Evolutionary conservation across 768 basidiomycete species (phyloP).

Genomic region (Lepiota subincarnata): DNA sequence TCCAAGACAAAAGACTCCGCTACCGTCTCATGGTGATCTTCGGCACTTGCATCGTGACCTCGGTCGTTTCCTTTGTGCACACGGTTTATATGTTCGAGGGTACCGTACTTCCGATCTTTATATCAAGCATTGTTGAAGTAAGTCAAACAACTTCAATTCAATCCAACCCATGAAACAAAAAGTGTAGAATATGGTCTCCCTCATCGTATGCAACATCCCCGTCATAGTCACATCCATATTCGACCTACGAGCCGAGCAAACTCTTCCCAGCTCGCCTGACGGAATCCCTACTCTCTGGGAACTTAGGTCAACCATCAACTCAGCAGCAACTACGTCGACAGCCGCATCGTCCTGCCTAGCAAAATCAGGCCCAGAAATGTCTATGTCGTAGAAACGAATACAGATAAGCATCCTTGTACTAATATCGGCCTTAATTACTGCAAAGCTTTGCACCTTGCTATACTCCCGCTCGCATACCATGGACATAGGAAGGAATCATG

Average conservation of each 20-base stretch:
- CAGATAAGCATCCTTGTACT: too few relatives aligned
- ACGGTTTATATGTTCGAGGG: constrained; percentile 34
- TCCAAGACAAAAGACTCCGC: constrained; percentile 35
- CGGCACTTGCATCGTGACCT: constrained; percentile 49
- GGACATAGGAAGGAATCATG: too few relatives aligned
- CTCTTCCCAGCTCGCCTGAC: too few relatives aligned
- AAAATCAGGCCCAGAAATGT: too few relatives aligned
- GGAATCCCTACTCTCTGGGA: too few relatives aligned
- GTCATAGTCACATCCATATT: neutral
- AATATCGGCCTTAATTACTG: too few relatives aligned
- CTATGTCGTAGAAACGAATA: too few relatives aligned
- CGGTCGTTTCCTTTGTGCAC: constrained; percentile 41
- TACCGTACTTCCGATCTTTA: constrained; percentile 25
- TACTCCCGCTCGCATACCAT: too few relatives aligned
- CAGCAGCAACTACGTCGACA: too few relatives aligned
- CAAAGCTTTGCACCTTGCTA: too few relatives aligned
- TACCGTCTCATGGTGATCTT: constrained; percentile 45
- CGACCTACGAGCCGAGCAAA: neutral
- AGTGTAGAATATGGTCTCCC: neutral
- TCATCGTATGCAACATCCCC: constrained; percentile 7
- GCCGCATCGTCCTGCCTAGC: too few relatives aligned
- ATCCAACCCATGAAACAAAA: neutral
- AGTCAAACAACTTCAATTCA: neutral
- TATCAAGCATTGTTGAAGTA: constrained; percentile 43
- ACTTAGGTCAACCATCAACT: too few relatives aligned